Percentiles rank a stretch among this genome's conserved stretches.
Evolutionary conservation across 2,329 filamentous ascomycete genomes (phyloP).

Genomic region (Venturia asperata): DNA sequence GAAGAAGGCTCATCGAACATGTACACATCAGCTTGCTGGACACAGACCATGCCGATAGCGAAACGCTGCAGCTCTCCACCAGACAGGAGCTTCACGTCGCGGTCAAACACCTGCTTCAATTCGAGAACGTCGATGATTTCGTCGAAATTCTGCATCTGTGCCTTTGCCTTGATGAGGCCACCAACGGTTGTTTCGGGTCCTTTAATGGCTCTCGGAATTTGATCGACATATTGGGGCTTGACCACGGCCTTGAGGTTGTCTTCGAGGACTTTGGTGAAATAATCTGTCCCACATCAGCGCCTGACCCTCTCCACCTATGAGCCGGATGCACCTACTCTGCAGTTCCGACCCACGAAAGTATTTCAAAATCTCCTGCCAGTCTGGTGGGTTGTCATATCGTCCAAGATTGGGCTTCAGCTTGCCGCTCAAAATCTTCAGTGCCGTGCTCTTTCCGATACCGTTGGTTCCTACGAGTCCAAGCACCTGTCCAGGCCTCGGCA

Average conservation of each 20-base stretch:
- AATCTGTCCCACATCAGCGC: slow-evolving; percentile 52
- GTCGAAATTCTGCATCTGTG: slow-evolving; percentile 70
- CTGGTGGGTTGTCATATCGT: slow-evolving; percentile 88
- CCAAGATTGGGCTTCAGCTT: slow-evolving; percentile 98
- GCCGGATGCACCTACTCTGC: slow-evolving; percentile 61
- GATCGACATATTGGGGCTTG: slow-evolving; percentile 98
- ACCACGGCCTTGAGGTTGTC: slow-evolving; percentile 96
- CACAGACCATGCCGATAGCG: slow-evolving; percentile 90
- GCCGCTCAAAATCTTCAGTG: slow-evolving; percentile 94
- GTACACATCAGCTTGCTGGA: slow-evolving; percentile 88
- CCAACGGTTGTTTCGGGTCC: slow-evolving; percentile 73
- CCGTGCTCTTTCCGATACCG: slow-evolving; percentile 99
- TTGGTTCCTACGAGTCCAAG: slow-evolving; percentile 96
- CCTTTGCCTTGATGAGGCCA: slow-evolving; percentile 66
- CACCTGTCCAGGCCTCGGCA: slow-evolving; percentile 91
- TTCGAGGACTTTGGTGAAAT: slow-evolving; percentile 97
- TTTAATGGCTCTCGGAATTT: slow-evolving; percentile 89
- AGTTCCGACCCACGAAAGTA: slow-evolving; percentile 96
- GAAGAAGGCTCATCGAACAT: slow-evolving; percentile 99
- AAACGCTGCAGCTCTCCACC: slow-evolving; percentile 98
- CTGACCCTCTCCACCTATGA: neutral
- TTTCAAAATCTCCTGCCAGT: slow-evolving; percentile 99
- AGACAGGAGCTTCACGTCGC: slow-evolving; percentile 83
- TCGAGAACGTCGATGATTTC: slow-evolving; percentile 74
- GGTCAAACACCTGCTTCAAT: slow-evolving; percentile 79